These are phyloP conservation scores for Trichophyton equinum DNA, from an alignment of 2,329 filamentous ascomycete genomes.

Conservation along the genomic window DNA sequence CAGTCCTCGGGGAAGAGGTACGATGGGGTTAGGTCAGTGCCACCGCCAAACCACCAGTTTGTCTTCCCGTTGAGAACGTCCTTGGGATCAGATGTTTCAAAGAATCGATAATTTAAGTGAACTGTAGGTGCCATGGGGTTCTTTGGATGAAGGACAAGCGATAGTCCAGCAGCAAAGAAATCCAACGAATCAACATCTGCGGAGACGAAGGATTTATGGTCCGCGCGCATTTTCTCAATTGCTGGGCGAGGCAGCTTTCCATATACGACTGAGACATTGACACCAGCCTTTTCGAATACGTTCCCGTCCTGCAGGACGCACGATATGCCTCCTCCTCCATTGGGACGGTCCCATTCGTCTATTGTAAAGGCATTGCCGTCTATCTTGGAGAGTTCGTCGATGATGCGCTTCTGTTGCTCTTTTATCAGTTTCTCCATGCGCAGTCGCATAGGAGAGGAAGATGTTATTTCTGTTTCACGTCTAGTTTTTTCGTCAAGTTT, in stretches of 20 bases:
- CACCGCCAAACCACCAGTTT: constrained; percentile 93
- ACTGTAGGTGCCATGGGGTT: constrained; percentile 98
- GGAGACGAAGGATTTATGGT: constrained; percentile 79
- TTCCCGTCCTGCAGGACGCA: constrained; percentile 93
- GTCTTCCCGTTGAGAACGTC: constrained; percentile 56
- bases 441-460: constrained; percentile 83
- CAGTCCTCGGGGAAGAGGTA: constrained; percentile 97
- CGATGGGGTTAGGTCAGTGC: constrained; percentile 80
- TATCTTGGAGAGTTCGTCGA: constrained; percentile 66
- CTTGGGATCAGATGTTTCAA: constrained; percentile 81
- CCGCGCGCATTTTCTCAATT: constrained; percentile 83
- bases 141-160: constrained; percentile 79
- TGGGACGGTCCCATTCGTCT: constrained; percentile 77
- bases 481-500: constrained; percentile 74
- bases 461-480: constrained; percentile 60
- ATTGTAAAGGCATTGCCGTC: constrained; percentile 71
- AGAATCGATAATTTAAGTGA: constrained; percentile 96
- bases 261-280: constrained; percentile 91
- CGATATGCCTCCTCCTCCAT: constrained; percentile 85
- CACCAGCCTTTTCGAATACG: constrained; percentile 94
- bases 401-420: constrained; percentile 78
- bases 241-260: constrained; percentile 75
- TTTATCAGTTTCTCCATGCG: constrained; percentile 97
- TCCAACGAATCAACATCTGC: constrained; percentile 68
- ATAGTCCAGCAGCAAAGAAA: constrained; percentile 91